Evolutionary conservation across 495 filamentous ascomycete genomes (phyloP).

Genomic region (Penicillium antarcticum): DNA sequence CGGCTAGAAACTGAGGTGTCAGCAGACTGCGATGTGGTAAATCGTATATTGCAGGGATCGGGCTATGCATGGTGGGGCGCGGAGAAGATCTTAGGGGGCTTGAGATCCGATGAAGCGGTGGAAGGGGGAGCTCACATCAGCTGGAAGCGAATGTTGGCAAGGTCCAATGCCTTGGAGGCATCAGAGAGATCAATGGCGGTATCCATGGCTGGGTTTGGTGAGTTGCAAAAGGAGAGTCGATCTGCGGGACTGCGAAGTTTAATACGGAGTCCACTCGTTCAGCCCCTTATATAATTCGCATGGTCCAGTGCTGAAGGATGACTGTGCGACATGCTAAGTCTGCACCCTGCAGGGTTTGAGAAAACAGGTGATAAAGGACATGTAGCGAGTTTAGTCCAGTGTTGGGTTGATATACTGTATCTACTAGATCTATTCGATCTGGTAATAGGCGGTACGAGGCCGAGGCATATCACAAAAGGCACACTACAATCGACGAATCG

Average conservation of each 20-base stretch:
- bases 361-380: too few relatives aligned
- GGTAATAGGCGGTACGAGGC: too few relatives aligned
- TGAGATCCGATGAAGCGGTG: background rate
- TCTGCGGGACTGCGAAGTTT: constrained; percentile 17
- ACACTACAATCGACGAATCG: background rate
- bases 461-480: too few relatives aligned
- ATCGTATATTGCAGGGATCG: background rate
- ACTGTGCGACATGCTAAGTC: background rate
- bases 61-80: constrained; percentile 6
- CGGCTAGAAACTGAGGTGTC: constrained; percentile 54
- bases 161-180: constrained; percentile 77
- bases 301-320: too few relatives aligned
- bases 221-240: constrained; percentile 7
- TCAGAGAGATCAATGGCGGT: constrained; percentile 83
- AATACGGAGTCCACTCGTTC: constrained; percentile 4
- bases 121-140: constrained; percentile 64
- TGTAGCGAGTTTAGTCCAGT: too few relatives aligned
- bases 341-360: background rate
- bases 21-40: constrained; percentile 1
- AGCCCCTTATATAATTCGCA: background rate
- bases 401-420: too few relatives aligned
- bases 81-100: background rate
- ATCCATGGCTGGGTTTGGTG: constrained; percentile 62
- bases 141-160: constrained; percentile 92
- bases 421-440: too few relatives aligned